These are phyloP conservation scores for Leccinellum rugosiceps DNA, from an alignment of 768 basidiomycete species.

Conservation along the genomic window DNA sequence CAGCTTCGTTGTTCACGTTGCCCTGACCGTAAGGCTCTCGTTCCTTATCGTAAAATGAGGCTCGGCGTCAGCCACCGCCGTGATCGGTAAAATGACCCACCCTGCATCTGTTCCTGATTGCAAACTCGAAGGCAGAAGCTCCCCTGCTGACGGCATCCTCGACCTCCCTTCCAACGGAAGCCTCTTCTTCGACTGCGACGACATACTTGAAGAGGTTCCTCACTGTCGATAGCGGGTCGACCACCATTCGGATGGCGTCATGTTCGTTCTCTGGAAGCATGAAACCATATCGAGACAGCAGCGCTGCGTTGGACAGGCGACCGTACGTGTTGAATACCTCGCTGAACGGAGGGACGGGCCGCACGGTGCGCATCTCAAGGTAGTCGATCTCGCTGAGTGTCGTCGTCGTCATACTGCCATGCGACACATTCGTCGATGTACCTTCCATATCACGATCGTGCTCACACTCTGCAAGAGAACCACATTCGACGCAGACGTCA, in stretches of 20 bases:
- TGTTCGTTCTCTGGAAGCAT: conserved; percentile 68
- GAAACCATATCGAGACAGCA: conserved; percentile 73
- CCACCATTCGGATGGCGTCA: conserved; percentile 45
- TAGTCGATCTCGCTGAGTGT: conserved; percentile 31
- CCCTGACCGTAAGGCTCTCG: conserved; percentile 19
- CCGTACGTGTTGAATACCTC: conserved; percentile 82
- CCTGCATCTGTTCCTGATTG: conserved; percentile 28
- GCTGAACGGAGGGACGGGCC: conserved; percentile 42
- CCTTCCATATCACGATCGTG: conserved; percentile 48
- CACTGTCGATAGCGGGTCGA: conserved; percentile 18
- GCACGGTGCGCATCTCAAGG: conserved; percentile 69
- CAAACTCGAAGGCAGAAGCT: conserved; percentile 7
- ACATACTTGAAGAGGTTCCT: conserved; percentile 11
- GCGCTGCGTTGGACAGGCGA: conserved; percentile 59
- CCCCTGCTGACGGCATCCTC: conserved; percentile 19
- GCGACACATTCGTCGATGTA: conserved; percentile 6
- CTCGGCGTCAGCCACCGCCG: conserved; percentile 17
- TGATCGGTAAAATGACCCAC: conserved; percentile 22
- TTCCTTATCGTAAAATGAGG: conserved; percentile 23
- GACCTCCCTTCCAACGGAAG: not conserved
- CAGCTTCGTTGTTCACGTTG: conserved; percentile 7
- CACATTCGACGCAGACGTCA: conserved; percentile 70
- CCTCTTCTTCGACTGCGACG: conserved; percentile 6
- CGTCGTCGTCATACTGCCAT: conserved; percentile 10
- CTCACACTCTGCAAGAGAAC: conserved; percentile 61